These are phyloP conservation scores for Yueomyces sp. DNA, from an alignment of 805 yeast species.

Conservation along the genomic window DNA sequence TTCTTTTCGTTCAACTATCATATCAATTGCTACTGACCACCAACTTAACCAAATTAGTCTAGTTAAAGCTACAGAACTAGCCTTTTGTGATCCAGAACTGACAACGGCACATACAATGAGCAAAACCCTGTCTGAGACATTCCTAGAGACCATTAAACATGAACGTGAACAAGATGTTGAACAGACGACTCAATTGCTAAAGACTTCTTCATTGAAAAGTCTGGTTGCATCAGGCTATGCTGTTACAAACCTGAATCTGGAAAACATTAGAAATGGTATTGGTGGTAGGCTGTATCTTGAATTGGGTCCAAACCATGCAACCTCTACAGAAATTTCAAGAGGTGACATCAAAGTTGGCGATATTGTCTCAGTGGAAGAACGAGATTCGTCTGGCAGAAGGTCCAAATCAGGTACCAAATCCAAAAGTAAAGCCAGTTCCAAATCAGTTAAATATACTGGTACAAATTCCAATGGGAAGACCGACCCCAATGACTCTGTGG, in stretches of 20 bases:
- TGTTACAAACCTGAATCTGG: constrained; percentile 45
- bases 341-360: constrained; percentile 64
- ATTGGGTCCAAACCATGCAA: constrained; percentile 39
- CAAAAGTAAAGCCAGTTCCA: constrained; percentile 6
- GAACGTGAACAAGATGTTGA: constrained; percentile 44
- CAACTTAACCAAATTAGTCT: too few relatives aligned
- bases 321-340: constrained; percentile 24
- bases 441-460: constrained; percentile 11
- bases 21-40: too few relatives aligned
- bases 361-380: constrained; percentile 45
- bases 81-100: too few relatives aligned
- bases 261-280: constrained; percentile 58
- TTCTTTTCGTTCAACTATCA: too few relatives aligned
- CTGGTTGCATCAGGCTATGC: constrained; percentile 70
- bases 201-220: constrained; percentile 43
- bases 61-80: too few relatives aligned
- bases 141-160: constrained; percentile 29
- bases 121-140: constrained; percentile 24
- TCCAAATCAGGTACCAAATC: constrained; percentile 15
- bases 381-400: constrained; percentile 8
- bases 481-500: constrained; percentile 9
- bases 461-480: constrained; percentile 2
- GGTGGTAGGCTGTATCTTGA: constrained; percentile 55
- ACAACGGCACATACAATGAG: constrained; percentile 6
- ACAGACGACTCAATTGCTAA: constrained; percentile 30